A percentile compares a stretch with the other conserved stretches of the same genome.
Evolutionary conservation across 768 basidiomycete genomes (phyloP).

Genomic region (Daedaleopsis sinensis): DNA sequence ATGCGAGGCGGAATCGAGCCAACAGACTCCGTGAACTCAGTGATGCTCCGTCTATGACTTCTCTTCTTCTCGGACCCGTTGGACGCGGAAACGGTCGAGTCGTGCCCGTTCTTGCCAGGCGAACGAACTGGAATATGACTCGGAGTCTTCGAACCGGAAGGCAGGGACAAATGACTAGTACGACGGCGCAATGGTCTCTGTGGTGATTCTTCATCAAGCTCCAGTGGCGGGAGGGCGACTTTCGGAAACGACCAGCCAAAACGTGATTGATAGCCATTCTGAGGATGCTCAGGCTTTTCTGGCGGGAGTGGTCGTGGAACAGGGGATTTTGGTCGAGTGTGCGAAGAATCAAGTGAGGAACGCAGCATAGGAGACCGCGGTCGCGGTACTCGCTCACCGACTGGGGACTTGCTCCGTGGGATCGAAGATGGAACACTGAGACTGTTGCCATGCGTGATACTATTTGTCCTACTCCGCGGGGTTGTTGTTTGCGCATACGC

Average conservation of each 20-base stretch:
- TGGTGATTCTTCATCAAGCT: conserved; percentile 36
- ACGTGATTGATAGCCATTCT: conserved; percentile 26
- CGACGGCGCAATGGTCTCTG: conserved; percentile 26
- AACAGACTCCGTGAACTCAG: conserved; percentile 32
- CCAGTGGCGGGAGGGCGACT: conserved; percentile 41
- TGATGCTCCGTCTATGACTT: conserved; percentile 31
- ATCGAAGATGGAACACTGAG: neutral
- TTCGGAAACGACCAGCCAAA: conserved; percentile 47
- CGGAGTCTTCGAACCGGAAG: conserved; percentile 12
- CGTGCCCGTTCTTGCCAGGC: conserved; percentile 32
- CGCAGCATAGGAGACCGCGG: conserved; percentile 19
- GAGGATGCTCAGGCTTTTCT: conserved; percentile 18
- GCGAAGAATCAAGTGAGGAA: conserved; percentile 10
- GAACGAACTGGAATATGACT: conserved; percentile 52
- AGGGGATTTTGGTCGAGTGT: conserved; percentile 8
- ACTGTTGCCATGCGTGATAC: conserved; percentile 3
- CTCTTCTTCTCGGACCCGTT: conserved; percentile 24
- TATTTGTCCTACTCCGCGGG: conserved; percentile 10
- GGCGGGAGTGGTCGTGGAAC: neutral
- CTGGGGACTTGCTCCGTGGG: conserved; percentile 7
- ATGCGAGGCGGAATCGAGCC: conserved; percentile 29
- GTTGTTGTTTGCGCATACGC: neutral
- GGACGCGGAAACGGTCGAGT: conserved; percentile 8
- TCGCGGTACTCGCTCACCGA: conserved; percentile 5
- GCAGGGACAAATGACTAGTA: conserved; percentile 29